Percentiles rank a stretch among this genome's conserved stretches.
Conservation (phyloP, 441 rosid genomes). For the Populus hybrid region DNA sequence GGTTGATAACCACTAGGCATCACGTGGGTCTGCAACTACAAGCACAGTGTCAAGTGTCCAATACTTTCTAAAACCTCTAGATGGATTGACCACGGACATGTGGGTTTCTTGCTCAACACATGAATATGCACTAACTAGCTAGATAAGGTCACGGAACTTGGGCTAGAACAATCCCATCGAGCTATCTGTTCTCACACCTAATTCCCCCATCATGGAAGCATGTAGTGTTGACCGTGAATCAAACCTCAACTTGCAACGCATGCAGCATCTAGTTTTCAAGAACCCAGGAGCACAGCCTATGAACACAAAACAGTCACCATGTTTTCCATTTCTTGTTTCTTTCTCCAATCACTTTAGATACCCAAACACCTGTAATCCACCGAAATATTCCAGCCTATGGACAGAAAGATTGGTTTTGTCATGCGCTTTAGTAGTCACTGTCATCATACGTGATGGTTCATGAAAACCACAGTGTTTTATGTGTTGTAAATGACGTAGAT, state of each 20-base stretch:
- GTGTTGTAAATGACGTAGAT: constrained; percentile 4
- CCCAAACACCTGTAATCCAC: neutral
- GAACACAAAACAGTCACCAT: neutral
- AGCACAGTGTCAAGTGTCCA: neutral
- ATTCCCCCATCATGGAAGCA: constrained; percentile 1
- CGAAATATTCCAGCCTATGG: neutral
- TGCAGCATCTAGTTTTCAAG: neutral
- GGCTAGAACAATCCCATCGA: constrained; percentile 23
- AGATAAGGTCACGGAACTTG: neutral
- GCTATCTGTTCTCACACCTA: constrained; percentile 18
- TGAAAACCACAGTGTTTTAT: constrained; percentile 13
- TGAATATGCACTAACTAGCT: neutral
- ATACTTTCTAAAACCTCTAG: neutral
- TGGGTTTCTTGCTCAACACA: neutral
- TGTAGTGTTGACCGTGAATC: neutral
- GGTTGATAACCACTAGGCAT: neutral
- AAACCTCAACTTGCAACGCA: constrained; percentile 8
- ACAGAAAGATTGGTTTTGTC: neutral
- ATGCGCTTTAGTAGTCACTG: constrained; percentile 12
- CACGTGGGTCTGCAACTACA: neutral
- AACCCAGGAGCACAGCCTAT: neutral
- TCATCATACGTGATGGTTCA: constrained; percentile 27
- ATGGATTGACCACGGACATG: neutral
- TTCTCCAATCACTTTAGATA: constrained; percentile 10
- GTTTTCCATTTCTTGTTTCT: neutral